Conservation (phyloP, 441 rosid species). For the Erodium chrysanthum region DNA sequence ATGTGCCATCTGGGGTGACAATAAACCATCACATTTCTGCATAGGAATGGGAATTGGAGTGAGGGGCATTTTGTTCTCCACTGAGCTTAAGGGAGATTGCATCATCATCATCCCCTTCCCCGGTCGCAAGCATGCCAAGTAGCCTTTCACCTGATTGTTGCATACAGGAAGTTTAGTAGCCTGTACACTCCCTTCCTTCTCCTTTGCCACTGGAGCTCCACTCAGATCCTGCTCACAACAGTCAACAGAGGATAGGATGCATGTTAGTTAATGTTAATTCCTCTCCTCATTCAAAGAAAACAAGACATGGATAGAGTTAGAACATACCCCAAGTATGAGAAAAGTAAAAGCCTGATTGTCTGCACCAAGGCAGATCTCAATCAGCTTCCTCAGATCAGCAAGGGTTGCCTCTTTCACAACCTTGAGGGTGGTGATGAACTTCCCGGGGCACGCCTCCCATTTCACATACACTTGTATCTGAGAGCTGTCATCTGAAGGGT, state of each 20-base stretch:
- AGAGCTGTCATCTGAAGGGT: conserved; percentile 25
- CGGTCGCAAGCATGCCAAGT: conserved; percentile 50
- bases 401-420: conserved; percentile 45
- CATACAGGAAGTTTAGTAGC: conserved; percentile 46
- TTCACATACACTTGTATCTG: conserved; percentile 47
- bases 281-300: too few species aligned
- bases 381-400: conserved; percentile 61
- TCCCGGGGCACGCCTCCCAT: conserved; percentile 53
- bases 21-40: conserved; percentile 19
- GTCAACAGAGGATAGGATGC: too few species aligned
- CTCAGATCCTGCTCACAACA: conserved; percentile 40
- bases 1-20: conserved; percentile 34
- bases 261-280: too few species aligned
- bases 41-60: conserved; percentile 29
- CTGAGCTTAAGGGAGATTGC: conserved; percentile 32
- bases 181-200: conserved; percentile 38
- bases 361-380: conserved; percentile 51
- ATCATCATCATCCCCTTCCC: conserved; percentile 24
- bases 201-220: conserved; percentile 40
- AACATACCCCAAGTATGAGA: conserved; percentile 50
- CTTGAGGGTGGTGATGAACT: conserved; percentile 43
- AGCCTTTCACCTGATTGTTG: conserved; percentile 26
- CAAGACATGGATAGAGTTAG: not conserved
- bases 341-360: conserved; percentile 45
- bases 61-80: conserved; percentile 42